phyloP scores from a whole-genome alignment of 257 asterid genomes.

The Penstemon eatonii region DNA sequence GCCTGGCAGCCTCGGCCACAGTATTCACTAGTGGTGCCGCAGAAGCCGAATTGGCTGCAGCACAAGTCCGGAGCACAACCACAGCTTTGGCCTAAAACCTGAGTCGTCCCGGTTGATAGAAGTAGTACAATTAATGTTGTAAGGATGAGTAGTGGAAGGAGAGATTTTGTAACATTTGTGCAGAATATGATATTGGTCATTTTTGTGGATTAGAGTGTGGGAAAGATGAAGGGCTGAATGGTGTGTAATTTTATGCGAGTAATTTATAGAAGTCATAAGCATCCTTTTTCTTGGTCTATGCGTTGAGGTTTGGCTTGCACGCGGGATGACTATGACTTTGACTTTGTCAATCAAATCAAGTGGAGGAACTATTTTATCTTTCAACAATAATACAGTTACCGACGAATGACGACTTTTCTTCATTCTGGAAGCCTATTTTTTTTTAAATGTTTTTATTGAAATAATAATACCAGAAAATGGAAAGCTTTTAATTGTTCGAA shows the following conservation, averaged over 20 bases:
- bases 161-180: not conserved
- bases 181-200: not conserved
- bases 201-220: not conserved
- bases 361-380: too few species aligned
- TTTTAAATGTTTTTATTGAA: too few species aligned
- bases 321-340: slow-evolving; percentile 2
- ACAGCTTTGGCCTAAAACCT: slow-evolving; percentile 39
- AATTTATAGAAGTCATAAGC: not conserved
- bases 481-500: too few species aligned
- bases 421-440: too few species aligned
- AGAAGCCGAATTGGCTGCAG: slow-evolving; percentile 49
- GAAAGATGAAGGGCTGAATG: not conserved
- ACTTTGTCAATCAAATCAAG: slow-evolving; percentile 4
- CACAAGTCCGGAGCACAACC: slow-evolving; percentile 42
- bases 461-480: too few species aligned
- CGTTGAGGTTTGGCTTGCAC: not conserved
- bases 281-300: too few species aligned
- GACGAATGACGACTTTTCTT: too few species aligned
- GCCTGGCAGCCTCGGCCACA: slow-evolving; percentile 48
- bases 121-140: slow-evolving; percentile 12
- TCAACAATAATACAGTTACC: too few species aligned
- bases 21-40: slow-evolving; percentile 39
- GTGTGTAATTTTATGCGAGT: not conserved
- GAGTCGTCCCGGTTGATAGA: slow-evolving; percentile 12
- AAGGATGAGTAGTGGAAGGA: slow-evolving; percentile 26